phyloP scores from a whole-genome alignment of 139 green algal genomes.

The Micractinium conductrix region DNA sequence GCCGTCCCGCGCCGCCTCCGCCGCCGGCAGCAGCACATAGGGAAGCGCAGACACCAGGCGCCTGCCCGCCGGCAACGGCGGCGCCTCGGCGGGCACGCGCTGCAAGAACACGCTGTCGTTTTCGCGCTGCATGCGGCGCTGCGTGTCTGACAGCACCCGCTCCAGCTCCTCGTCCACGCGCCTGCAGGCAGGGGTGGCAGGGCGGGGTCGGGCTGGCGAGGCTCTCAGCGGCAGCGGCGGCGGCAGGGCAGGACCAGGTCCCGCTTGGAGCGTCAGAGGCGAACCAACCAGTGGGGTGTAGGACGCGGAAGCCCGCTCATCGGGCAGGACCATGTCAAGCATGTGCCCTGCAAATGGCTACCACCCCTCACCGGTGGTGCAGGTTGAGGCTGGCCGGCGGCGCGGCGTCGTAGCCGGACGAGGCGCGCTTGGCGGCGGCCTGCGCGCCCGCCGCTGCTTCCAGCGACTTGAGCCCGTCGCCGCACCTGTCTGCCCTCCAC shows the following conservation, averaged over 20 bases:
- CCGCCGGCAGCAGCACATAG: slow-evolving; percentile 24
- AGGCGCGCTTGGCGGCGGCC: neutral
- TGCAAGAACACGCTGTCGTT: slow-evolving; percentile 49
- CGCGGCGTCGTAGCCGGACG: slow-evolving; percentile 35
- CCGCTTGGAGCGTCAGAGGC: neutral
- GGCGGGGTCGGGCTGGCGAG: too few relatives aligned
- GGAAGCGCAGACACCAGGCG: slow-evolving; percentile 15
- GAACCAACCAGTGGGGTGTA: too few relatives aligned
- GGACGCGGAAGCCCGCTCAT: too few relatives aligned
- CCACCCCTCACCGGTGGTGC: slow-evolving; percentile 19
- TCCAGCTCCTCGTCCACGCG: slow-evolving; percentile 36
- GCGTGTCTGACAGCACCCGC: slow-evolving; percentile 8
- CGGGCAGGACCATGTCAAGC: too few relatives aligned
- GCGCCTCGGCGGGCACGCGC: slow-evolving; percentile 31
- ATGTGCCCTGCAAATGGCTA: too few relatives aligned
- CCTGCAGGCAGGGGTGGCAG: neutral
- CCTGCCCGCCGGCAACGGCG: slow-evolving; percentile 23
- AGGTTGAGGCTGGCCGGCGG: slow-evolving; percentile 23
- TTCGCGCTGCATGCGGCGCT: slow-evolving; percentile 44
- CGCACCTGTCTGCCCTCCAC: slow-evolving; percentile 33
- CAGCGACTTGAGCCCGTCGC: slow-evolving; percentile 20
- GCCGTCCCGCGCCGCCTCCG: slow-evolving; percentile 12
- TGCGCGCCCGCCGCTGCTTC: neutral
- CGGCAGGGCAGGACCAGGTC: neutral
- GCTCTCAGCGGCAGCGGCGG: too few relatives aligned